Percentiles rank a stretch among this genome's conserved stretches.
Evolutionary conservation across 345 rosid genomes (phyloP).

Genomic region (Eucalyptus albens): DNA sequence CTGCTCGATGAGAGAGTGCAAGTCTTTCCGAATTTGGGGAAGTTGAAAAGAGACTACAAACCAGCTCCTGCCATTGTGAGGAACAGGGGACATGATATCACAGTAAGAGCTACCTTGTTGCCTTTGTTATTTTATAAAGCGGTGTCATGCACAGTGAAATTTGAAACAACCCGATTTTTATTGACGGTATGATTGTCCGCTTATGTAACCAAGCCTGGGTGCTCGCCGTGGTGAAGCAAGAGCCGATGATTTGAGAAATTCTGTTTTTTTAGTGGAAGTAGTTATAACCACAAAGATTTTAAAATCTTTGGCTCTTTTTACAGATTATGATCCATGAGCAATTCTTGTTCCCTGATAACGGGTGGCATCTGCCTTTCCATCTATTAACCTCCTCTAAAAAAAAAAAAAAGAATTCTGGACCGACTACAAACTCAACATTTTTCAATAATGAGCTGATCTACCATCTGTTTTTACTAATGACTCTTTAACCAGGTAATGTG

Average conservation of each 20-base stretch:
- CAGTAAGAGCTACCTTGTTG: conserved; percentile 8
- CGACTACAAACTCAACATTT: background rate
- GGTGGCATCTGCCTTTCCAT: background rate
- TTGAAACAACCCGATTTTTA: background rate
- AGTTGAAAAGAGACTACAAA: conserved; percentile 28
- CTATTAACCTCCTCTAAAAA: background rate
- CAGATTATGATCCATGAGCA: background rate
- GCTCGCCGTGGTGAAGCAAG: background rate
- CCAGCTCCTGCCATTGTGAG: conserved; percentile 41
- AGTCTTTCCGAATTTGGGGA: conserved; percentile 7
- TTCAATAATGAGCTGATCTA: background rate
- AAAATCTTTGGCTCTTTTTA: background rate
- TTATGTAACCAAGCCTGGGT: background rate
- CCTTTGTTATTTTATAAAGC: background rate
- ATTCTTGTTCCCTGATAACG: background rate
- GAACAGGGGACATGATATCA: conserved; percentile 64
- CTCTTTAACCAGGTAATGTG: conserved; percentile 27
- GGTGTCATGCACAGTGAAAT: background rate
- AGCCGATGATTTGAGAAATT: background rate
- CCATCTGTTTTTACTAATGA: background rate
- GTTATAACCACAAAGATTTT: background rate
- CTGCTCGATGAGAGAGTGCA: conserved; percentile 11
- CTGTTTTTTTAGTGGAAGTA: background rate
- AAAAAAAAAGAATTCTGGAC: background rate
- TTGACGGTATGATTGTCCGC: too few relatives aligned